Conservation (phyloP, 2,329 filamentous ascomycete species). For the Cryphonectria naterciae region DNA sequence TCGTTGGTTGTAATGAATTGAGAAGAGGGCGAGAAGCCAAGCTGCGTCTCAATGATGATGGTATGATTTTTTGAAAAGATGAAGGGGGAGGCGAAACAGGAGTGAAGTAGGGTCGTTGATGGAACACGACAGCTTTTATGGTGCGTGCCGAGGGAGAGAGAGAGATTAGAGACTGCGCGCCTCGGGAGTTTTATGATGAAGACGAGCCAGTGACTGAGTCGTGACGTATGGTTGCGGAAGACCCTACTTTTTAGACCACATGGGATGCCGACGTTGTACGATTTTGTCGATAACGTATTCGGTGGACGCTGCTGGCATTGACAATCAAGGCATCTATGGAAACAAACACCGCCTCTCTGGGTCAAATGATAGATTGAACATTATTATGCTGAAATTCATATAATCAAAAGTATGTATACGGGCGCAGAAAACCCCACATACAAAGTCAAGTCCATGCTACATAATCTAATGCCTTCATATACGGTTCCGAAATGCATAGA, state of each 20-base stretch:
- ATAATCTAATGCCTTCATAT: not conserved
- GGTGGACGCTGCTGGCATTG: no score
- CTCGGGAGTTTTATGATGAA: not conserved
- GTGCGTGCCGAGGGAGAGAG: not conserved
- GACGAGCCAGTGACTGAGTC: not conserved
- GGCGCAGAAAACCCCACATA: not conserved
- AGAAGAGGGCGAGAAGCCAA: not conserved
- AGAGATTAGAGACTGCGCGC: not conserved
- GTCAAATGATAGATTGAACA: not conserved
- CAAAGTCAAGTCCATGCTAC: not conserved
- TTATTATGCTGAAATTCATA: not conserved
- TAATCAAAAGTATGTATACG: not conserved
- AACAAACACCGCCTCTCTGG: no score
- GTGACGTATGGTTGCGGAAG: not conserved
- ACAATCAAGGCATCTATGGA: no score
- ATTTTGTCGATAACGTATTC: no score
- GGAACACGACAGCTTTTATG: not conserved
- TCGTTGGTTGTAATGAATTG: not conserved
- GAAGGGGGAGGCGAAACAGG: not conserved
- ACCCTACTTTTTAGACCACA: not conserved
- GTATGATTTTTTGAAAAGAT: not conserved
- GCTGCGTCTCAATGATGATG: not conserved
- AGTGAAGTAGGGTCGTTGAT: not conserved
- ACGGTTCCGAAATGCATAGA: no score
- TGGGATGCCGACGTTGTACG: no score